Evolutionary conservation across 176 grass and related monocot species (phyloP).

Genomic region (Tillandsia fasciculata): DNA sequence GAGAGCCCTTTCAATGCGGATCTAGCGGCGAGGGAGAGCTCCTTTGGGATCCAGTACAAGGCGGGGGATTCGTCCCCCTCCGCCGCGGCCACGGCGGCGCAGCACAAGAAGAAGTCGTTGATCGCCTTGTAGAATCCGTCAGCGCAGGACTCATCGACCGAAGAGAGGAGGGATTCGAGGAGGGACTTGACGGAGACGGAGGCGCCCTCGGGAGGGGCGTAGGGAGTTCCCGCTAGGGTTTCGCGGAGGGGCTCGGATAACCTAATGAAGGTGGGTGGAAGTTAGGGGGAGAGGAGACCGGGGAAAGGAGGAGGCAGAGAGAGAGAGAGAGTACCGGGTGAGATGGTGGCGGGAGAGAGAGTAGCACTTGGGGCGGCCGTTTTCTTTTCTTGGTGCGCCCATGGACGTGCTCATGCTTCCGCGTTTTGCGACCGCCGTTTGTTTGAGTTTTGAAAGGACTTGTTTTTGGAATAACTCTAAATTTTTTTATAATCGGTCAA

Average conservation of each 20-base stretch:
- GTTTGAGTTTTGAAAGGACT: too few relatives aligned
- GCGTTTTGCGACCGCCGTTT: too few relatives aligned
- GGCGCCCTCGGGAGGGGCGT: constrained; percentile 39
- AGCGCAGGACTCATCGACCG: neutral
- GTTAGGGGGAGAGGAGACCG: neutral
- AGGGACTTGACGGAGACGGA: constrained; percentile 45
- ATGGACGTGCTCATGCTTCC: neutral
- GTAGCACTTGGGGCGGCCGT: neutral
- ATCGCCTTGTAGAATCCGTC: constrained; percentile 22
- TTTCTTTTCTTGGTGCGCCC: neutral
- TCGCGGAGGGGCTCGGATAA: constrained; percentile 28
- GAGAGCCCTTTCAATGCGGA: constrained; percentile 23
- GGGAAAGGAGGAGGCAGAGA: neutral
- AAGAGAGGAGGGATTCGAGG: constrained; percentile 50
- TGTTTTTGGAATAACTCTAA: too few relatives aligned
- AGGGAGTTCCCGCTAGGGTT: constrained; percentile 35
- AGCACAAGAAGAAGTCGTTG: constrained; percentile 47
- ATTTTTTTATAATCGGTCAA: too few relatives aligned
- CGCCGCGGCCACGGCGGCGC: constrained; percentile 29
- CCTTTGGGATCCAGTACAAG: constrained; percentile 53
- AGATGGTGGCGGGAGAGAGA: constrained; percentile 9
- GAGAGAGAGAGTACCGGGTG: constrained; percentile 13
- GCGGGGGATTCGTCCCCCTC: constrained; percentile 35
- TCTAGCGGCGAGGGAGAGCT: constrained; percentile 25
- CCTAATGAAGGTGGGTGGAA: neutral